These are phyloP conservation scores for Aspergillus mulundensis DNA, from an alignment of 495 filamentous ascomycete genomes.

Conservation along the genomic window DNA sequence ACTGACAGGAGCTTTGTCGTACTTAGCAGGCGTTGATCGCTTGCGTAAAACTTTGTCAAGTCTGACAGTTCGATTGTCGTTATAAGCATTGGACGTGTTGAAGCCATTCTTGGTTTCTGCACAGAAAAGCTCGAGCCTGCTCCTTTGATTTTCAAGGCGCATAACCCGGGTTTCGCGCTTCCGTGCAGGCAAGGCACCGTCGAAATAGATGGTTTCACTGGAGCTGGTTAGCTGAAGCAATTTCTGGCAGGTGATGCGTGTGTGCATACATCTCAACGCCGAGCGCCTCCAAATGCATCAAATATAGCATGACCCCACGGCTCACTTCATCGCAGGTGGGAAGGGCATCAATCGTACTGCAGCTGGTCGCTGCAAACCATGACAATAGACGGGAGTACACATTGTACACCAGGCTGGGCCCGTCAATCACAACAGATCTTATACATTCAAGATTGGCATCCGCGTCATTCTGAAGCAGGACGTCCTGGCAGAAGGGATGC, in stretches of 20 bases:
- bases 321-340: slow-evolving; percentile 62
- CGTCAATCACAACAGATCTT: slow-evolving; percentile 63
- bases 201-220: slow-evolving; percentile 64
- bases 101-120: slow-evolving; percentile 11
- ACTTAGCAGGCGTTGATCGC: slow-evolving; percentile 23
- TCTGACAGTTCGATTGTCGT: slow-evolving; percentile 5
- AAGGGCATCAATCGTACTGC: slow-evolving; percentile 46
- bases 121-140: slow-evolving; percentile 34
- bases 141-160: slow-evolving; percentile 47
- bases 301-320: slow-evolving; percentile 54
- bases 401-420: slow-evolving; percentile 70
- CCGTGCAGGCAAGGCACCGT: slow-evolving; percentile 62
- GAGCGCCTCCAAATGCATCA: slow-evolving; percentile 47
- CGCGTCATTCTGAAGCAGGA: slow-evolving; percentile 29
- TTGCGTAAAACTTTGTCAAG: slow-evolving; percentile 25
- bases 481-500: slow-evolving; percentile 50
- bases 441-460: slow-evolving; percentile 5
- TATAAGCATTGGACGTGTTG: not conserved
- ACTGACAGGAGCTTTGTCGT: slow-evolving; percentile 45
- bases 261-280: slow-evolving; percentile 55
- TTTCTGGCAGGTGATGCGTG: not conserved
- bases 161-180: slow-evolving; percentile 52
- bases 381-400: slow-evolving; percentile 54
- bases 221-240: slow-evolving; percentile 4
- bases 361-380: slow-evolving; percentile 21